A percentile compares a stretch with the other conserved stretches of the same genome.
Evolutionary conservation across 2,329 filamentous ascomycete genomes (phyloP).

Genomic region (Aspergillus quadrilineatus): DNA sequence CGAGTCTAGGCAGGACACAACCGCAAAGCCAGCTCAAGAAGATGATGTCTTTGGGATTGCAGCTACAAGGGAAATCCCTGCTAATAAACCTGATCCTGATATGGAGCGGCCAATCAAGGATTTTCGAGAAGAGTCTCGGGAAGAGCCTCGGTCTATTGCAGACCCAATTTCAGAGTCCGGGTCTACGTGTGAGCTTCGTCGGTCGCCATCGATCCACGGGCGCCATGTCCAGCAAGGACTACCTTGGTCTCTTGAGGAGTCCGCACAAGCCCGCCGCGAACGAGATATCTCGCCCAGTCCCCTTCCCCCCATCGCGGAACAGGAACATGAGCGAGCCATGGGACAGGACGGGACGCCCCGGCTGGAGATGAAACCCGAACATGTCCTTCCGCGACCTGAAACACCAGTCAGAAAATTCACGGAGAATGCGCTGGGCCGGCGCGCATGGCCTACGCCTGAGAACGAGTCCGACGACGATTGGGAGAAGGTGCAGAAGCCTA

Average conservation of each 20-base stretch:
- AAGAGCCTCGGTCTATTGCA: background rate
- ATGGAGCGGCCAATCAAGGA: background rate
- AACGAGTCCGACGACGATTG: conserved; percentile 22
- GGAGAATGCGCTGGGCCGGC: conserved; percentile 33
- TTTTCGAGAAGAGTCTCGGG: background rate
- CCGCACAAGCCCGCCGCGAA: conserved; percentile 22
- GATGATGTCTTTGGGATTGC: background rate
- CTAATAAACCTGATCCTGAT: background rate
- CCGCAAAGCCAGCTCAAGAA: background rate
- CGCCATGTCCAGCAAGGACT: conserved; percentile 28
- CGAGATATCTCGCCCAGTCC: conserved; percentile 38
- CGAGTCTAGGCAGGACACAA: background rate
- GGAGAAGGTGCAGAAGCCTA: conserved; percentile 31
- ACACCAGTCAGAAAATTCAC: conserved; percentile 35
- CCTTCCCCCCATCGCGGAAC: conserved; percentile 55
- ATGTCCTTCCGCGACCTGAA: conserved; percentile 35
- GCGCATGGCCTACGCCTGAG: conserved; percentile 32
- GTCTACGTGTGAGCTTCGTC: conserved; percentile 30
- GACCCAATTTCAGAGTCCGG: conserved; percentile 9
- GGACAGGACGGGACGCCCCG: conserved; percentile 31
- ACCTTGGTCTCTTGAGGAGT: conserved; percentile 34
- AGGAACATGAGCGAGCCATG: conserved; percentile 47
- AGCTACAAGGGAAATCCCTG: background rate
- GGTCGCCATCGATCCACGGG: conserved; percentile 40
- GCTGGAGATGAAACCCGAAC: conserved; percentile 43